Evolutionary conservation across 2,329 filamentous ascomycete genomes (phyloP), one percentile per base, ranked within the genome.

Genomic region (Zasmidium angulare): DNA sequence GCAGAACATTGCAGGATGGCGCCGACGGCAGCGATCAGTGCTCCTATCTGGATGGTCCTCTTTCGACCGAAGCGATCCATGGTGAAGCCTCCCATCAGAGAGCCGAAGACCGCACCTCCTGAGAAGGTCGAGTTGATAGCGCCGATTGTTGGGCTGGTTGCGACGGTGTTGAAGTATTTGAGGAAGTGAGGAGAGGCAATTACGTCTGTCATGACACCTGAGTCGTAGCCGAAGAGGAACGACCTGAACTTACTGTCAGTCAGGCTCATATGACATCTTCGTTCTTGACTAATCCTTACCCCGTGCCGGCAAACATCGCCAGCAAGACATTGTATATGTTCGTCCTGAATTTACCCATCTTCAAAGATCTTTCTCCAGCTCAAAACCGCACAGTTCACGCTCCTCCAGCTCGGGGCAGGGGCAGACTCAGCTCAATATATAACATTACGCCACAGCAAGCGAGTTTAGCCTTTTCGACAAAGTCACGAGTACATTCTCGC

Each of bases 51-150:
- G 57, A 87, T 84, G 22, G 85, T 86, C 63, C 77, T 78, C 64
- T 80, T 80, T 55, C 86, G 81, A 12, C 86, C 86, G 52, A 87
- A 81, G 22, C 79, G 77, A 65, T 89, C 86, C 73, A 86, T 86
- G 12, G 86, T 85, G 26, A 83, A 74, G 19, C 82, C 82, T 57
- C 66, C 81, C 71, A 81, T 79, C 22, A 84, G 74, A 24, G 81
- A 77, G 3, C 82, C 83, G 62, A 85, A 81, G 29, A 82, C 78
- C 57, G 82, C 82, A n/a, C 82, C 83, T 3, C 81, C 82, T 14
- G 80, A 81, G 66, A 87, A 88, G 22, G 86, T 86, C 59, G 84
- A 84, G 68, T 86, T 85, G 69, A 88, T 84, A 20, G 85, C 85
- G 11, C 86, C 86, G 57, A 87, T 77, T 53, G 85, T 81, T 3